phyloP scores from a whole-genome alignment of 1,284 basidiomycete species.

The Puccinia triticina region DNA sequence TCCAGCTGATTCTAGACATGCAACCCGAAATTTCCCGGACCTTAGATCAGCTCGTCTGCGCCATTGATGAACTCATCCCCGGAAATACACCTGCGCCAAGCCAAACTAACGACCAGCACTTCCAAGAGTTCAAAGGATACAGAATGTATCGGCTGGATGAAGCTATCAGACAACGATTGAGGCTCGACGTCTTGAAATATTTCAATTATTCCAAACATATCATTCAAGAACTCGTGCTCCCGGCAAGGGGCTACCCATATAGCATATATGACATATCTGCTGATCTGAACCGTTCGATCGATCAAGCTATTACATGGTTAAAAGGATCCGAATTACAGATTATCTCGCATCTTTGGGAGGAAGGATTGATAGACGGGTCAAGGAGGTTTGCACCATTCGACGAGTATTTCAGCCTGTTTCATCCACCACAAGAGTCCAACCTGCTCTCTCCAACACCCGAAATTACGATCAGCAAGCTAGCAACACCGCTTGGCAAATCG shows the following conservation, averaged over 20 bases:
- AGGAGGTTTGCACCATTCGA: too few species aligned
- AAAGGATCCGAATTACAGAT: neutral
- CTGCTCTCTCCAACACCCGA: too few species aligned
- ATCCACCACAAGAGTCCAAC: too few species aligned
- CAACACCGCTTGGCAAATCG: too few species aligned
- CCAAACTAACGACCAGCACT: constrained; percentile 4
- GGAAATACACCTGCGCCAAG: neutral
- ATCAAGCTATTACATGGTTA: neutral
- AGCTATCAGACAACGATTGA: neutral
- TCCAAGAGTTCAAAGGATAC: neutral
- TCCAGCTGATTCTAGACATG: neutral
- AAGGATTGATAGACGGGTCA: too few species aligned
- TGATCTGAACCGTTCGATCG: neutral
- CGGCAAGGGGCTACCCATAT: neutral
- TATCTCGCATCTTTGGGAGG: neutral
- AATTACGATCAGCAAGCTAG: too few species aligned
- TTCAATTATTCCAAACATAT: neutral
- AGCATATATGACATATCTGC: neutral
- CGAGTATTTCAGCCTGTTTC: too few species aligned
- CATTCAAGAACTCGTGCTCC: neutral
- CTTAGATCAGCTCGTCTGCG: neutral
- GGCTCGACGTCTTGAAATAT: neutral
- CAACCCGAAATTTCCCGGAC: neutral
- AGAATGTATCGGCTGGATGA: neutral
- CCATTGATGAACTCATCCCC: neutral